Evolutionary conservation across 2,329 filamentous ascomycete genomes (phyloP), one percentile per base, ranked within the genome.

Genomic region (Ophiostoma himal-ulmi): DNA sequence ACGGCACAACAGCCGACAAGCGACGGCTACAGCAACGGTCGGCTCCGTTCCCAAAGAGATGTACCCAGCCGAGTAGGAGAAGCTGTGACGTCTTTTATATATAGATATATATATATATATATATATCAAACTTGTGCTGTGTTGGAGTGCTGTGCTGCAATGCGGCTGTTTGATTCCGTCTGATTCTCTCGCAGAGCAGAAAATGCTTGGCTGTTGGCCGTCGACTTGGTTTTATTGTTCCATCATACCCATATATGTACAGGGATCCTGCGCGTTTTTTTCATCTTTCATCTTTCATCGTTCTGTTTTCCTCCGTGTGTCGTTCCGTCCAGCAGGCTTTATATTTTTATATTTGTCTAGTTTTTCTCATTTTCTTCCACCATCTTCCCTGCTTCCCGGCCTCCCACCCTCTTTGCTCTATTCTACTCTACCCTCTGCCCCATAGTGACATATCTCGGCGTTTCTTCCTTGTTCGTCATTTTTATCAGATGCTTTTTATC

Each of bases 21-120:
- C 39, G 8, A n/a, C 36, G 13, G 36, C 30, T 20, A 7, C 48
- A 36, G 37, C 34, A 14, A 10, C 48, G 37, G 48, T 20, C 5
- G 41, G 77, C 54, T 64, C 44, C 17, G 36, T 80, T 14, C 75
- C 76, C 5, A 79, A 80, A 72, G 78, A 79, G 70, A 71, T 81
- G 72, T 75, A 76, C 17, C 57, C 60, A 67, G 17, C 44, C 17
- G 68, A 69, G 68, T 70, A 70, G 62, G 48, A 22, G 57, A 62
- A 62, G 20, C 36, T 10, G 26, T 41, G 41, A 17, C 30, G 34
- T 34, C 44, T 69, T 39, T 30, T 26, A 39, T 41, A 13, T 36
- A 10, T 41, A 2, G 20, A 22, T 30, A 30, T 30, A 30, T 30
- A 30, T 30, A 30, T 30, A 30, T 30, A 30, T 30, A 30, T 30